phyloP scores from a whole-genome alignment of 2,329 filamentous ascomycete genomes.

The Paecilomyces formosus region DNA sequence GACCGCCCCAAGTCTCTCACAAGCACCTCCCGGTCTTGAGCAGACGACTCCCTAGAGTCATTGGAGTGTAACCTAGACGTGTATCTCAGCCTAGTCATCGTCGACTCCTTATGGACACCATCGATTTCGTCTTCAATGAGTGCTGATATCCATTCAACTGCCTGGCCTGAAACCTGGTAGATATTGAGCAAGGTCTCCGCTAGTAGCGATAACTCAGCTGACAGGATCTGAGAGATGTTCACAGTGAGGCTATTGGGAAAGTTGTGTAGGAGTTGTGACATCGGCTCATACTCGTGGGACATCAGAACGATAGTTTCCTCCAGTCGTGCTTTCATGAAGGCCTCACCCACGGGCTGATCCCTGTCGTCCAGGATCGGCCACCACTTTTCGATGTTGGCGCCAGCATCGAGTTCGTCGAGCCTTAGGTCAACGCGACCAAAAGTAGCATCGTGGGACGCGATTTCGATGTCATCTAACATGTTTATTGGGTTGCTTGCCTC shows the following conservation, averaged over 20 bases:
- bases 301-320: conserved; percentile 88
- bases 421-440: conserved; percentile 66
- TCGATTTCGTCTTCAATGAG: conserved; percentile 97
- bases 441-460: conserved; percentile 40
- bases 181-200: conserved; percentile 88
- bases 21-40: conserved; percentile 51
- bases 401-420: conserved; percentile 68
- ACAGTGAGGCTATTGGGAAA: conserved; percentile 78
- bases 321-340: conserved; percentile 73
- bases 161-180: conserved; percentile 82
- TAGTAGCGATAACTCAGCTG: conserved; percentile 68
- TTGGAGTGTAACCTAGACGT: conserved; percentile 58
- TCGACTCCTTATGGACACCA: conserved; percentile 74
- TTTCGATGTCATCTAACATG: conserved; percentile 38
- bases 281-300: conserved; percentile 71
- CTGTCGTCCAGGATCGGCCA: conserved; percentile 71
- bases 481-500: conserved; percentile 30
- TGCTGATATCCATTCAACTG: conserved; percentile 83
- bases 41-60: conserved; percentile 48
- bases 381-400: conserved; percentile 80
- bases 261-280: conserved; percentile 76
- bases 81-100: conserved; percentile 55
- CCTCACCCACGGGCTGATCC: conserved; percentile 70
- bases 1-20: conserved; percentile 58
- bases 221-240: conserved; percentile 72